Evolutionary conservation across 306 rosid genomes (phyloP).

Genomic region (Leucaena leucocephala): DNA sequence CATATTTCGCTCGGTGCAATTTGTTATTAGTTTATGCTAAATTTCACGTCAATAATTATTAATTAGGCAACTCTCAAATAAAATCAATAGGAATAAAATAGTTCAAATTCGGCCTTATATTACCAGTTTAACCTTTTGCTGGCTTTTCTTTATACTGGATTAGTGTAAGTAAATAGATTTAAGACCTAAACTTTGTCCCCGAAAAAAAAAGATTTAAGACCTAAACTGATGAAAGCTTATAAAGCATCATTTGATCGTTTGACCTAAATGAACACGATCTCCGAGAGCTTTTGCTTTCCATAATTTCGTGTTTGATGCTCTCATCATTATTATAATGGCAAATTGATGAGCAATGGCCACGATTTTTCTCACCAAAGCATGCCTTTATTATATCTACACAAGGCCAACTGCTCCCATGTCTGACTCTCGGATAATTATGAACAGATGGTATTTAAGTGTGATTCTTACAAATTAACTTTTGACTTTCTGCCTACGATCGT

Average conservation of each 20-base stretch:
- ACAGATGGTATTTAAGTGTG: not conserved
- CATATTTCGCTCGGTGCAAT: too few relatives aligned
- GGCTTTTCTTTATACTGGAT: not conserved
- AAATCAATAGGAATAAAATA: too few relatives aligned
- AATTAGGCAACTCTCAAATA: too few relatives aligned
- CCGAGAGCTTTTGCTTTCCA: not conserved
- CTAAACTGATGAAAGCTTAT: not conserved
- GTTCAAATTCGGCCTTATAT: not conserved
- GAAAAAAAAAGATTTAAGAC: not conserved
- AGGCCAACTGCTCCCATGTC: slow-evolving; percentile 15
- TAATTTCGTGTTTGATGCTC: not conserved
- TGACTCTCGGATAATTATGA: not conserved
- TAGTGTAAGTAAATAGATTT: too few relatives aligned
- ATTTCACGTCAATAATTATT: too few relatives aligned
- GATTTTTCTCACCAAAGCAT: not conserved
- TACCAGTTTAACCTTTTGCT: not conserved
- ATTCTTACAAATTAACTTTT: slow-evolving; percentile 8
- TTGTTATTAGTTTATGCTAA: too few relatives aligned
- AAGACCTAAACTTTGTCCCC: not conserved
- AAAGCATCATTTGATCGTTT: too few relatives aligned
- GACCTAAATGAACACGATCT: too few relatives aligned
- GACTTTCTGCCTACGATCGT: slow-evolving; percentile 14
- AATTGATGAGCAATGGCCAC: slow-evolving; percentile 2
- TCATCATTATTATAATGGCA: not conserved
- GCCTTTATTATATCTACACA: not conserved